Base-by-base conservation (phyloP, 371 early-diverging fungal genomes). In the Rhizomucor pusillus region DNA sequence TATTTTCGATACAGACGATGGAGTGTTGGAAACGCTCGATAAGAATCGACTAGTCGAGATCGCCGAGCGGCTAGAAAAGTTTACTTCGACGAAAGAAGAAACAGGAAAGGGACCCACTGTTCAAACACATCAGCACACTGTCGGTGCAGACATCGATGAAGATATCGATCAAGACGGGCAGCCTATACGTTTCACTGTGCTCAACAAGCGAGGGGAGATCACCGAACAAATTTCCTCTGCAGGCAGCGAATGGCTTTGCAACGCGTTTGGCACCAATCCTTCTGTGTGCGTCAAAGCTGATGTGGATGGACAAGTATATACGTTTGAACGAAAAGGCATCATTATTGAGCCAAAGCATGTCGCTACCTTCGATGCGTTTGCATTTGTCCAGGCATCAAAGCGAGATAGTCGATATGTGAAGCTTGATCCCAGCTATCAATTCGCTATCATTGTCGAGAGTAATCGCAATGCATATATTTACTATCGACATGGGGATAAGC, bases 351-450 rank as follows among this genome's bases (percentile, higher is more conserved):
- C 65, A 5, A 36, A 62, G 16, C 94, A 91, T 57, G 54, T 54
- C 11, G 72, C 76, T 29, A 81, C 90, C 0, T 84, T 90, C 56
- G 74, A 84, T 47, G 92, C 92, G 0, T 69, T 93, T 50, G 88
- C 85, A 0, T 93, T 87, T 62, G 87, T 93, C 1, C 90, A 87
- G 54, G 91, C 90, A 23, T 86, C 88, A 56, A 92, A 92, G 66
- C 79, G 86, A 24, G 89, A 90, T 59, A 79, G 75, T 55, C 75
- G 86, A 33, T 83, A 84, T 61, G 72, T 81, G 36, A 69, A 65
- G 51, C 63, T 84, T 45, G 84, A 85, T 63, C 72, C 81, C 1
- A 63, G 67, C 14, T 54, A 68, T 29, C 43, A 63, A 5, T 83
- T 84, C 43, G 77, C 81, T 0, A 73, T 80, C 16, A 75, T 91